A percentile compares a stretch with the other conserved stretches of the same genome.
phyloP scores from a whole-genome alignment of 306 rosid species.

The Delonix regia region DNA sequence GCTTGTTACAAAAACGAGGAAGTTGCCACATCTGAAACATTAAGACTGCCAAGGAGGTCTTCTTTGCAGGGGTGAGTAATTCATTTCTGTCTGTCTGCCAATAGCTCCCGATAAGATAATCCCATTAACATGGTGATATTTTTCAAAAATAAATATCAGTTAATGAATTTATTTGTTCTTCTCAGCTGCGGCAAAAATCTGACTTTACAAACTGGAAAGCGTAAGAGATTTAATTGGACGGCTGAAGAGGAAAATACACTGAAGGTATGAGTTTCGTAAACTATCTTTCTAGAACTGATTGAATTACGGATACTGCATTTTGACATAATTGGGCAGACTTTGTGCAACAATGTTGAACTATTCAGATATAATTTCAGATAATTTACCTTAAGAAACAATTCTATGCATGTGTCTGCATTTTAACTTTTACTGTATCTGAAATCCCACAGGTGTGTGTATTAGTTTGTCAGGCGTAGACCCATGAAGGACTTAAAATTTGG shows the following conservation, averaged over 20 bases:
- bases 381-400: background rate
- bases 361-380: background rate
- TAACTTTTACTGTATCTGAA: background rate
- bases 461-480: too few relatives aligned
- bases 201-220: background rate
- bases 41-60: background rate
- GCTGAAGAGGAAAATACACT: slow-evolving; percentile 45
- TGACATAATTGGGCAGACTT: background rate
- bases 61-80: slow-evolving; percentile 34
- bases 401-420: background rate
- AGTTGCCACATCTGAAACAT: slow-evolving; percentile 27
- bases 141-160: too few relatives aligned
- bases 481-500: background rate
- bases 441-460: background rate
- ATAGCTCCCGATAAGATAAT: too few relatives aligned
- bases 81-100: background rate
- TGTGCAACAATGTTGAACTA: slow-evolving; percentile 10
- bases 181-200: slow-evolving; percentile 33
- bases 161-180: background rate
- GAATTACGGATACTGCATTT: background rate
- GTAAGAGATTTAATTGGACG: slow-evolving; percentile 44
- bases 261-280: slow-evolving; percentile 39
- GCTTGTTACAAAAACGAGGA: background rate
- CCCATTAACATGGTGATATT: too few relatives aligned
- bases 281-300: background rate